Evolutionary conservation across 176 grass and related monocot species (phyloP).

Genomic region (Ensete ventricosum): DNA sequence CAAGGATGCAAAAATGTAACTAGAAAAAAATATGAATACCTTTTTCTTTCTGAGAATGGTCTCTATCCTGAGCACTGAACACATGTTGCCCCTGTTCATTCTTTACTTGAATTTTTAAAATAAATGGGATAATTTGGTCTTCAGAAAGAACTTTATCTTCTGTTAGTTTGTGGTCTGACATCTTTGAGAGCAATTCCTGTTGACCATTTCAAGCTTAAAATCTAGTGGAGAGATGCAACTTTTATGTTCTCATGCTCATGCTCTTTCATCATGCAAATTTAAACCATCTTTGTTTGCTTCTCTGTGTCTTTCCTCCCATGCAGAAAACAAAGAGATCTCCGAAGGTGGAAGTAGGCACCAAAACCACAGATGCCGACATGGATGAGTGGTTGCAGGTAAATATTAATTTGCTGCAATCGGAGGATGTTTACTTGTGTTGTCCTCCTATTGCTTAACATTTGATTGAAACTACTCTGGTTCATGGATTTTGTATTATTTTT

Average conservation of each 20-base stretch:
- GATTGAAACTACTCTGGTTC: neutral
- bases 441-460: no score
- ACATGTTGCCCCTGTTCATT: no score
- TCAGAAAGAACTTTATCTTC: neutral
- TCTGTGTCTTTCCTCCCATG: neutral
- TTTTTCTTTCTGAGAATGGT: no score
- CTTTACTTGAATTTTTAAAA: no score
- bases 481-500: no score
- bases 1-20: no score
- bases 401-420: neutral
- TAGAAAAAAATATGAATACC: no score
- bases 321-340: constrained; percentile 85
- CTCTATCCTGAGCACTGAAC: no score
- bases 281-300: neutral
- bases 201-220: neutral
- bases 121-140: no score
- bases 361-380: constrained; percentile 60
- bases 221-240: neutral
- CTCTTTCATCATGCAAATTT: neutral
- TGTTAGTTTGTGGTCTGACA: neutral
- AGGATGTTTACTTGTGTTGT: neutral
- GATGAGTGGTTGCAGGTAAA: constrained; percentile 98
- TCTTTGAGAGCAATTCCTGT: neutral
- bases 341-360: constrained; percentile 86
- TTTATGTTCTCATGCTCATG: neutral